These are phyloP conservation scores for Hondaea fermentalgiana DNA, from an alignment of 108 stramenopile genomes.

Conservation along the genomic window DNA sequence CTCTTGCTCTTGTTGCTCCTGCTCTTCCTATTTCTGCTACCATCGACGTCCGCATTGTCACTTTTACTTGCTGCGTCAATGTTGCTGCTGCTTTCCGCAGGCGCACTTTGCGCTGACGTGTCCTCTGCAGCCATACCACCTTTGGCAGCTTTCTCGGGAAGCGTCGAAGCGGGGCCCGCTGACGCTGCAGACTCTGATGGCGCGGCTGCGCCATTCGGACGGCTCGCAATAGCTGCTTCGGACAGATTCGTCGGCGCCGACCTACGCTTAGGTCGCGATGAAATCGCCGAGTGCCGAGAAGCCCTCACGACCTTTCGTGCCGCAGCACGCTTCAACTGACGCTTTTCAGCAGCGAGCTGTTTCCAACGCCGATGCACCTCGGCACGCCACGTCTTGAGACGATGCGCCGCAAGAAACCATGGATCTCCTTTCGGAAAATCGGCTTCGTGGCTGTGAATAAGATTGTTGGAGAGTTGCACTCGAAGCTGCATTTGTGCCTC, in stretches of 20 bases:
- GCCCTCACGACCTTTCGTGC: neutral
- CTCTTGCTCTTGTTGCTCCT: too few relatives aligned
- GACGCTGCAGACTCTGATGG: too few relatives aligned
- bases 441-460: neutral
- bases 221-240: neutral
- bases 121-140: too few relatives aligned
- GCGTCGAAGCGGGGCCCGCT: too few relatives aligned
- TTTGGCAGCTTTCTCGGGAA: too few relatives aligned
- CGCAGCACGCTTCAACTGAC: neutral
- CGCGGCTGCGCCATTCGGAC: neutral
- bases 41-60: too few relatives aligned
- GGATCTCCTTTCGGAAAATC: neutral
- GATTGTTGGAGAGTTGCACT: neutral
- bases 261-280: neutral
- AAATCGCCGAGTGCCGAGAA: neutral
- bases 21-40: too few relatives aligned
- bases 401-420: neutral
- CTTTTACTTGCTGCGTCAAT: too few relatives aligned
- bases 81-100: too few relatives aligned
- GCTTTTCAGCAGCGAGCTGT: neutral
- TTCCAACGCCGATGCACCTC: neutral
- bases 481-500: too few relatives aligned
- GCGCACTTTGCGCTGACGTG: too few relatives aligned
- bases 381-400: neutral
- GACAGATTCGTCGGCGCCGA: neutral